phyloP scores from a whole-genome alignment of 2,329 filamentous ascomycete species.

The Herpomyces periplanetae region DNA sequence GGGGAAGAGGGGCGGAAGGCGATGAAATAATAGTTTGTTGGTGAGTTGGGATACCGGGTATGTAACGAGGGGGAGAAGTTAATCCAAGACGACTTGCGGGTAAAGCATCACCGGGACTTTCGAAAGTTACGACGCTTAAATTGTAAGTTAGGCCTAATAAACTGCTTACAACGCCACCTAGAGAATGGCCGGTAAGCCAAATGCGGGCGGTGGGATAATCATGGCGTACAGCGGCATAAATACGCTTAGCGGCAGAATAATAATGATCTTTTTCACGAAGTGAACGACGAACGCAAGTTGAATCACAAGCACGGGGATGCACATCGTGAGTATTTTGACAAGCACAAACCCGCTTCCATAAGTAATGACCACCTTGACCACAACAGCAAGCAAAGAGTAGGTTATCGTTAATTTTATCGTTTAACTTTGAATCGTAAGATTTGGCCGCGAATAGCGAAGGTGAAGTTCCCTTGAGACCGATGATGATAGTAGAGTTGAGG shows the following conservation, averaged over 20 bases:
- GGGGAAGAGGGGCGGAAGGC: no score
- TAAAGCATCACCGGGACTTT: conserved; percentile 64
- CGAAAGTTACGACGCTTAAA: conserved; percentile 57
- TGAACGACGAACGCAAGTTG: conserved; percentile 41
- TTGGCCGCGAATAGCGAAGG: conserved; percentile 1
- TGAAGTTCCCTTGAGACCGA: conserved; percentile 66
- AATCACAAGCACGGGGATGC: no score
- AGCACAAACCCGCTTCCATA: conserved; percentile 71
- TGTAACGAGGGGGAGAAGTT: conserved; percentile 37
- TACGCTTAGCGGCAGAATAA: conserved; percentile 49
- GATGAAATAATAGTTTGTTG: conserved; percentile 25
- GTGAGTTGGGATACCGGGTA: conserved; percentile 25
- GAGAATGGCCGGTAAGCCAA: conserved; percentile 67
- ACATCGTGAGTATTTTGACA: conserved; percentile 52
- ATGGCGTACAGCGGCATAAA: conserved; percentile 68
- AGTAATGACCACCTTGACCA: conserved; percentile 55
- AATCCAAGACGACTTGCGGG: conserved; percentile 49
- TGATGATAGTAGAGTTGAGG: conserved; percentile 47
- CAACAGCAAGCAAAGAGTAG: conserved; percentile 94
- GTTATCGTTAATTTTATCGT: conserved; percentile 93
- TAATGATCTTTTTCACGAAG: conserved; percentile 53
- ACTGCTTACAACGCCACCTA: conserved; percentile 62
- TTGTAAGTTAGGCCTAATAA: conserved; percentile 68
- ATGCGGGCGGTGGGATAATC: conserved; percentile 48
- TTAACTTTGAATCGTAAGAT: conserved; percentile 13